These are phyloP conservation scores for Suillus alpinus DNA, from an alignment of 768 basidiomycete genomes.

Conservation along the genomic window DNA sequence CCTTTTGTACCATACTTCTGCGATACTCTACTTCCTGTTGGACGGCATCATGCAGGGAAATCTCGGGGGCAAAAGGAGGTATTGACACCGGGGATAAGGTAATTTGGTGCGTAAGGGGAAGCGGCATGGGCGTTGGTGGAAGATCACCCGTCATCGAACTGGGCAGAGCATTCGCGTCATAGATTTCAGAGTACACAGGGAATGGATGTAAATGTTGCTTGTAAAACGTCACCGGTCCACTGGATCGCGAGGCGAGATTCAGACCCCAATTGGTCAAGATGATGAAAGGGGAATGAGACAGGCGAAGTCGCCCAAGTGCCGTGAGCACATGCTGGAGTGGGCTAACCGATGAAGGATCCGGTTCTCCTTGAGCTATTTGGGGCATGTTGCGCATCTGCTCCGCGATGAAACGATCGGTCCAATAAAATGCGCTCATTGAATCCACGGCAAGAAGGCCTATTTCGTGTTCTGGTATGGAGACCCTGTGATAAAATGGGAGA, in stretches of 20 bases:
- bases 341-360: slow-evolving; percentile 14
- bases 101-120: slow-evolving; percentile 39
- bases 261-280: slow-evolving; percentile 67
- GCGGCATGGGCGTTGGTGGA: slow-evolving; percentile 8
- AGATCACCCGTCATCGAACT: slow-evolving; percentile 5
- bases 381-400: slow-evolving; percentile 46
- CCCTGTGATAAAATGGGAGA: slow-evolving; percentile 53
- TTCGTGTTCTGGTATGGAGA: slow-evolving; percentile 47
- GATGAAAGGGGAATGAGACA: slow-evolving; percentile 47
- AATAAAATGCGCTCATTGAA: slow-evolving; percentile 74
- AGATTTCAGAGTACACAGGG: slow-evolving; percentile 28
- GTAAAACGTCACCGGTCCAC: slow-evolving; percentile 30
- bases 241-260: slow-evolving; percentile 20
- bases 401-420: slow-evolving; percentile 65
- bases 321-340: slow-evolving; percentile 46
- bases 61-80: slow-evolving; percentile 4
- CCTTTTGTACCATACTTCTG: slow-evolving; percentile 15
- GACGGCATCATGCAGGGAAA: slow-evolving; percentile 16
- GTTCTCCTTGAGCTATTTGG: slow-evolving; percentile 2
- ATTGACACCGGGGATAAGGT: slow-evolving; percentile 30
- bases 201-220: slow-evolving; percentile 53
- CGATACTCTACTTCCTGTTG: slow-evolving; percentile 18
- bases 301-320: slow-evolving; percentile 48
- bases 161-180: background rate
- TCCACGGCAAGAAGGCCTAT: slow-evolving; percentile 72